Evolutionary conservation across 2,329 filamentous ascomycete genomes (phyloP).

Genomic region (Chaetomiaceae sp.): DNA sequence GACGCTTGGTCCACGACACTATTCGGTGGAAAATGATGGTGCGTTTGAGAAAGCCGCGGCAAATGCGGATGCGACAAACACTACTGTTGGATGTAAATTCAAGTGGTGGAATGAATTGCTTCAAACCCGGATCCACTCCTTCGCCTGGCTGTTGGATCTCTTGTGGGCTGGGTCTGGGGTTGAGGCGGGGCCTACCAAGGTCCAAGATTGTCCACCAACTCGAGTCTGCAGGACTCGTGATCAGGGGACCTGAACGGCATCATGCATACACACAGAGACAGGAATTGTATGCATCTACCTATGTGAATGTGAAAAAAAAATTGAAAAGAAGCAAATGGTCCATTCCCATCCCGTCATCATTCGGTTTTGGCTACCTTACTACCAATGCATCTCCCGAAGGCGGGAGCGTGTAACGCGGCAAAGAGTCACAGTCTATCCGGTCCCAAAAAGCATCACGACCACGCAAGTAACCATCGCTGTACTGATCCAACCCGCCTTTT

Average conservation of each 20-base stretch:
- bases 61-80: slow-evolving; percentile 1
- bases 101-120: slow-evolving; percentile 3
- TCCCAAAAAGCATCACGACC: slow-evolving; percentile 9
- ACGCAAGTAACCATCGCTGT: slow-evolving; percentile 2
- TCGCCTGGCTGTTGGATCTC: no score
- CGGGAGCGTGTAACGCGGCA: slow-evolving; percentile 4
- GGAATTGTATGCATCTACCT: no score
- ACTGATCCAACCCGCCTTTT: slow-evolving; percentile 7
- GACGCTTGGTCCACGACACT: no score
- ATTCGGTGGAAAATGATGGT: no score
- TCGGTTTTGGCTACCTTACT: neutral
- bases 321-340: neutral
- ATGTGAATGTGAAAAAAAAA: neutral
- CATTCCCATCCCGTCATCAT: slow-evolving; percentile 9
- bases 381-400: slow-evolving; percentile 12
- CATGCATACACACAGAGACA: no score
- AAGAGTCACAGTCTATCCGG: slow-evolving; percentile 18
- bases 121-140: neutral
- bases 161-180: neutral
- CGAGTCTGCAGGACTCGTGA: no score
- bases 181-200: no score
- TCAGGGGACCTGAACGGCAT: no score
- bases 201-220: no score
- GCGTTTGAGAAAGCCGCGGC: no score
- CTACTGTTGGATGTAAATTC: neutral